A percentile compares a stretch with the other conserved stretches of the same genome.
phyloP scores from a whole-genome alignment of 2,329 filamentous ascomycete genomes.

The Claviceps monticola region DNA sequence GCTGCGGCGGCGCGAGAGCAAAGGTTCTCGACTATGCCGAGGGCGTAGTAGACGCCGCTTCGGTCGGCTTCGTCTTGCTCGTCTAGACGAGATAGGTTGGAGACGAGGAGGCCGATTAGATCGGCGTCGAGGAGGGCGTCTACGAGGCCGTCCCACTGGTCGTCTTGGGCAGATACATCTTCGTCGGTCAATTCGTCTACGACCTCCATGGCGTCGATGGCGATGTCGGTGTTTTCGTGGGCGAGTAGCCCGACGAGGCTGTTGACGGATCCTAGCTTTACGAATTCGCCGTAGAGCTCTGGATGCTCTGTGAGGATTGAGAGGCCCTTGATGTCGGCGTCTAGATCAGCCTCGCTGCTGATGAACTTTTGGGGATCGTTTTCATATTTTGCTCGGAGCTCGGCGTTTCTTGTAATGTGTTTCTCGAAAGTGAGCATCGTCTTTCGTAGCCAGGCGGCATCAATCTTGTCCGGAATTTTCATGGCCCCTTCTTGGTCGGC shows the following conservation, averaged over 20 bases:
- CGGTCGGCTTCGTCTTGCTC: constrained; percentile 62
- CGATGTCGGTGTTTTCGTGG: constrained; percentile 95
- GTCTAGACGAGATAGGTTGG: constrained; percentile 67
- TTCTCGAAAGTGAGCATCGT: constrained; percentile 76
- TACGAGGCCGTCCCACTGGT: constrained; percentile 68
- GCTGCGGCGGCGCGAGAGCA: constrained; percentile 56
- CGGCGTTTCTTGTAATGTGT: constrained; percentile 80
- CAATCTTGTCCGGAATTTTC: constrained; percentile 56
- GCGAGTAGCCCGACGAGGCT: constrained; percentile 71
- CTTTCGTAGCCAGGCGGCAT: constrained; percentile 69
- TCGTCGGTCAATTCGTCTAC: constrained; percentile 87
- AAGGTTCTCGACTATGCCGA: constrained; percentile 75
- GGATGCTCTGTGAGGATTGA: constrained; percentile 81
- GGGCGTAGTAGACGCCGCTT: constrained; percentile 72
- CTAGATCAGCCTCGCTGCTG: constrained; percentile 74
- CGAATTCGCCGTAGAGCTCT: constrained; percentile 69
- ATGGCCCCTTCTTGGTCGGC: constrained; percentile 17
- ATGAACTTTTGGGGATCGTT: constrained; percentile 72
- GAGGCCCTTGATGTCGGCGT: constrained; percentile 73
- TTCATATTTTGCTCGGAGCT: constrained; percentile 76
- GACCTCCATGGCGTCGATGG: constrained; percentile 80
- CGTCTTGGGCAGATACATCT: constrained; percentile 68
- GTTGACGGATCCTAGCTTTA: constrained; percentile 55
- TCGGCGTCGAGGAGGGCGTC: constrained; percentile 54
- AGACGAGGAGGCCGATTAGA: constrained; percentile 57